A percentile compares a stretch with the other conserved stretches of the same genome.
phyloP scores from a whole-genome alignment of 495 filamentous ascomycete species.

The Aspergillus ellipticus region DNA sequence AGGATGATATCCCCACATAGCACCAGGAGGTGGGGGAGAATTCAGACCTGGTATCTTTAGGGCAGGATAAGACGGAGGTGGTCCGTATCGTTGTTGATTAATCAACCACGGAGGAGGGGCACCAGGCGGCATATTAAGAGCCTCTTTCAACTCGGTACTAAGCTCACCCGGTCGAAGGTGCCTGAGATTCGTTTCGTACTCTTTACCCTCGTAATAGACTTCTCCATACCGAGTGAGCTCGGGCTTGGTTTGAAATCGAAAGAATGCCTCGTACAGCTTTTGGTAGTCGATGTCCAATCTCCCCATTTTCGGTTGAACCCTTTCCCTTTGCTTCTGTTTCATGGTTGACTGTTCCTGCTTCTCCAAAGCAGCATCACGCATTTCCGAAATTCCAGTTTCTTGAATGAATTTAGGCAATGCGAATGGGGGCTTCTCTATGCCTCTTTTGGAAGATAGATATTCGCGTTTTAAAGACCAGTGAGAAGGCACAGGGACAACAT shows the following conservation, averaged over 20 bases:
- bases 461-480: constrained; percentile 97
- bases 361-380: constrained; percentile 93
- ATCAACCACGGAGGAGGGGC: constrained; percentile 96
- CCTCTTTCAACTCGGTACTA: constrained; percentile 86
- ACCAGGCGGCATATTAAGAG: constrained; percentile 88
- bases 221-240: constrained; percentile 92
- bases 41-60: constrained; percentile 93
- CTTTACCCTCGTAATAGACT: constrained; percentile 98
- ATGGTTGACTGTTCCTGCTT: constrained; percentile 87
- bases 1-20: constrained; percentile 89
- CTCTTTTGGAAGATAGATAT: constrained; percentile 92
- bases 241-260: constrained; percentile 94
- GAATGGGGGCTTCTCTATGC: constrained; percentile 92
- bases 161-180: constrained; percentile 88
- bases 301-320: constrained; percentile 94
- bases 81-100: constrained; percentile 90
- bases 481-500: constrained; percentile 88
- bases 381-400: constrained; percentile 94
- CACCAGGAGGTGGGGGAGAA: constrained; percentile 92
- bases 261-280: constrained; percentile 96
- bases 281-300: constrained; percentile 98
- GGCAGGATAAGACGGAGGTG: constrained; percentile 87
- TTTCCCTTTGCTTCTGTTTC: constrained; percentile 92
- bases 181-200: constrained; percentile 91
- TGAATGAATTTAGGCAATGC: constrained; percentile 94